Conservation (phyloP, 1,284 basidiomycete genomes). For the Microbotryum lychnidis-dioicae region DNA sequence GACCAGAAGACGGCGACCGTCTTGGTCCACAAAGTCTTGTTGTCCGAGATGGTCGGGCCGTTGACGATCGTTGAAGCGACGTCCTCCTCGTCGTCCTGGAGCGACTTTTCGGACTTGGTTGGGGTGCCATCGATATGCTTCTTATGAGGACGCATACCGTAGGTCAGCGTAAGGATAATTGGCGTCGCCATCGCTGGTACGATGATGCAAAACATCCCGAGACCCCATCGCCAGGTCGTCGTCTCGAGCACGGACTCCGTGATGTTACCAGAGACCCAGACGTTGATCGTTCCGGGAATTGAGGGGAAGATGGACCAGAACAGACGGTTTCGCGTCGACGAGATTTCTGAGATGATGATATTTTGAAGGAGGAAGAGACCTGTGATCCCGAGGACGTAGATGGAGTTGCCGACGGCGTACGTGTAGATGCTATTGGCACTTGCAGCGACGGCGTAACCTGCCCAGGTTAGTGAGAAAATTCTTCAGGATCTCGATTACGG, state of each 20-base stretch:
- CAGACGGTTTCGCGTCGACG: constrained; percentile 36
- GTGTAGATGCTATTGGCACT: constrained; percentile 32
- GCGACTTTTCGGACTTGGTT: constrained; percentile 12
- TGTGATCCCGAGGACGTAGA: constrained; percentile 41
- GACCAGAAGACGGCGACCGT: constrained; percentile 35
- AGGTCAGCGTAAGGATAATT: constrained; percentile 36
- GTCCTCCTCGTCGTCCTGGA: constrained; percentile 14
- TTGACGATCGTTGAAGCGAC: background rate
- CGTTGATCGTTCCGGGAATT: constrained; percentile 38
- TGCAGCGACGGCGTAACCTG: constrained; percentile 37
- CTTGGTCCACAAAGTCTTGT: constrained; percentile 11
- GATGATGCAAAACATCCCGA: constrained; percentile 39
- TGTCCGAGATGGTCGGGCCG: background rate
- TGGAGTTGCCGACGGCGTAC: constrained; percentile 39
- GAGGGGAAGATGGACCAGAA: constrained; percentile 40
- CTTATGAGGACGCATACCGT: constrained; percentile 20
- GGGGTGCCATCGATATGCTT: constrained; percentile 2
- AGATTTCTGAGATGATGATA: constrained; percentile 40
- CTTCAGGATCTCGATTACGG: too few relatives aligned
- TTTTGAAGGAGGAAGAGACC: constrained; percentile 37
- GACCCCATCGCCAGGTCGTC: constrained; percentile 37
- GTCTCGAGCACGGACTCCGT: constrained; percentile 22
- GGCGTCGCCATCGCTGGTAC: constrained; percentile 36
- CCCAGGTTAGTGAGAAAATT: too few relatives aligned
- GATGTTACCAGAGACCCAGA: constrained; percentile 38